Evolutionary conservation across 345 rosid genomes (phyloP).

Genomic region (Citrus mangshanensis): DNA sequence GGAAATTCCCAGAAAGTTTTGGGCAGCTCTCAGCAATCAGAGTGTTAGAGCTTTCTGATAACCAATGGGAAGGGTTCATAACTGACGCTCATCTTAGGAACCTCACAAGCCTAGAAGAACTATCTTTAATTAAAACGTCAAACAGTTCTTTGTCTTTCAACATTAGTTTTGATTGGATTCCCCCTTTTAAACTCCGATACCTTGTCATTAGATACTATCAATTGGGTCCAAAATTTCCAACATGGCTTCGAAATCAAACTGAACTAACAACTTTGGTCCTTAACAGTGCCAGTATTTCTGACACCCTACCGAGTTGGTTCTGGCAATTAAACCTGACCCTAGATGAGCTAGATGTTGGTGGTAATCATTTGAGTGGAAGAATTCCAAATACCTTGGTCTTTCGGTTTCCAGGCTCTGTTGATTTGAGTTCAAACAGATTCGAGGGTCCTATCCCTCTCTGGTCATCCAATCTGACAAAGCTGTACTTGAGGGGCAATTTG

Average conservation of each 20-base stretch:
- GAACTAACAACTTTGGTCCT: conserved; percentile 2
- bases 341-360: conserved; percentile 7
- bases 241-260: conserved; percentile 31
- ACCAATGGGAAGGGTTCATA: conserved; percentile 25
- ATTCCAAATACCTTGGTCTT: conserved; percentile 10
- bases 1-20: conserved; percentile 21
- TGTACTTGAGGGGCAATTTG: neutral
- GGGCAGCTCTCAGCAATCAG: conserved; percentile 23
- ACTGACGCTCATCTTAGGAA: conserved; percentile 27
- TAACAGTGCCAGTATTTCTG: conserved; percentile 21
- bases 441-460: conserved; percentile 18
- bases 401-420: neutral
- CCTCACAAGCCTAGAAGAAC: conserved; percentile 16
- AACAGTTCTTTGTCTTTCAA: conserved; percentile 26
- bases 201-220: no score
- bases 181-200: conserved; percentile 8
- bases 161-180: conserved; percentile 29
- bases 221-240: conserved; percentile 8
- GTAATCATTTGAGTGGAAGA: conserved; percentile 12
- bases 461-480: conserved; percentile 5
- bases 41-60: conserved; percentile 16
- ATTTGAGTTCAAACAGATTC: conserved; percentile 23
- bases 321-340: conserved; percentile 15
- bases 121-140: neutral
- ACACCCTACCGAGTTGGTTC: conserved; percentile 29